A percentile compares a stretch with the other conserved stretches of the same genome.
Conservation (phyloP, 2,329 filamentous ascomycete species). For the Mycosphaerella sp. region DNA sequence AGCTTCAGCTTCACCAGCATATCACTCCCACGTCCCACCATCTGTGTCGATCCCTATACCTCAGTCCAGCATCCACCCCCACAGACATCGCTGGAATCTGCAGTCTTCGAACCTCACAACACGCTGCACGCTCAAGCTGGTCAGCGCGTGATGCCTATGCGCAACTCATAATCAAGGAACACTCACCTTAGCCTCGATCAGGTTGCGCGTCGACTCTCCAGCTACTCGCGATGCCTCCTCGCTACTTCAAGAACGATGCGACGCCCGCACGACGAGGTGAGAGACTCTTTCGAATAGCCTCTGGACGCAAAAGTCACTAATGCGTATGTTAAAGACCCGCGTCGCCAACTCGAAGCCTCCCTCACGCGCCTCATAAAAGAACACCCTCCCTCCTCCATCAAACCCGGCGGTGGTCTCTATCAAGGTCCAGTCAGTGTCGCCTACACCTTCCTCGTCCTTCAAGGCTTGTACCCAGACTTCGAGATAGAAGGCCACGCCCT, state of each 20-base stretch:
- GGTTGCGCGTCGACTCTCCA: neutral
- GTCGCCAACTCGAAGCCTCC: constrained; percentile 47
- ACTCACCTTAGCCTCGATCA: neutral
- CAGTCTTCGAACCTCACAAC: neutral
- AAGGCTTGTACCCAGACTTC: constrained; percentile 45
- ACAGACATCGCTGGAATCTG: too few species aligned
- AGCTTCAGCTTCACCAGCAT: too few species aligned
- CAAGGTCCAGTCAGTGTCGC: constrained; percentile 47
- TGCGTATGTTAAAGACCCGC: constrained; percentile 36
- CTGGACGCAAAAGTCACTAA: neutral
- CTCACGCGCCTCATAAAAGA: constrained; percentile 45
- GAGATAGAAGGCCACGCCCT: constrained; percentile 42
- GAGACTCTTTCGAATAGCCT: neutral
- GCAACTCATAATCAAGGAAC: neutral
- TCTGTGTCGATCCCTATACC: too few species aligned
- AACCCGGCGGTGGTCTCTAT: constrained; percentile 46
- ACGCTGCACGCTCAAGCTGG: too few species aligned
- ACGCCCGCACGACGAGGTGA: constrained; percentile 33
- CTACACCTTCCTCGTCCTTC: constrained; percentile 47
- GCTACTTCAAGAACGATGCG: constrained; percentile 39
- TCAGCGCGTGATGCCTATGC: neutral
- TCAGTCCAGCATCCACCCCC: neutral
- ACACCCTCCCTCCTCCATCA: constrained; percentile 42
- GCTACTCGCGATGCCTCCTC: constrained; percentile 28
- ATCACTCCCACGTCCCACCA: too few species aligned